Conservation (phyloP, 805 yeast genomes). For the Yarrowia sp. region DNA sequence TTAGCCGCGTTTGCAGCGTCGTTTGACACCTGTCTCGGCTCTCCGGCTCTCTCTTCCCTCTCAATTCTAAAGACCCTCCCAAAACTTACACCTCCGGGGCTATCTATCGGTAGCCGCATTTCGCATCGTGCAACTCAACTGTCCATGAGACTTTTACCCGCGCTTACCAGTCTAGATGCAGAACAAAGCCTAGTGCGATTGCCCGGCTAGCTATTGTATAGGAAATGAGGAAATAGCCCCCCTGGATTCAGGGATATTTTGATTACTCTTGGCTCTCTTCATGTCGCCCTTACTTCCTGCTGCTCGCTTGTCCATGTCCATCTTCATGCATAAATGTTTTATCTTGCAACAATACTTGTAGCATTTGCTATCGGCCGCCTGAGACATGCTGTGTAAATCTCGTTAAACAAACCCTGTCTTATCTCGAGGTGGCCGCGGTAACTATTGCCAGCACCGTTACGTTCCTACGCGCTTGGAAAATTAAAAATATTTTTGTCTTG, state of each 20-base stretch:
- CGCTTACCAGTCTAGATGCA: not conserved
- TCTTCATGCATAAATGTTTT: not conserved
- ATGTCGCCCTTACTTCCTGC: not conserved
- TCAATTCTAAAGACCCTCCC: not conserved
- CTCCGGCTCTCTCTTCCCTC: too few species aligned
- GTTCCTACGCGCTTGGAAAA: too few species aligned
- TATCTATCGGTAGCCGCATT: not conserved
- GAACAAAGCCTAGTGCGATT: not conserved
- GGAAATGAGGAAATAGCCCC: too few species aligned
- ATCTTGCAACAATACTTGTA: not conserved
- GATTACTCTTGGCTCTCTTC: too few species aligned
- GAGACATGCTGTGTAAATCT: not conserved
- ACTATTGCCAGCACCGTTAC: not conserved
- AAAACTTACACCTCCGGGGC: too few species aligned
- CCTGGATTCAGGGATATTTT: too few species aligned
- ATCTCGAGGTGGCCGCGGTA: not conserved
- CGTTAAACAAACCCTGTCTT: not conserved
- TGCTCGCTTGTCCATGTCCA: not conserved
- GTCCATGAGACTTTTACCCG: conserved; percentile 3
- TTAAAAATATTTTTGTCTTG: too few species aligned
- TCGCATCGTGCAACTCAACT: not conserved
- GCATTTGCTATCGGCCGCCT: not conserved
- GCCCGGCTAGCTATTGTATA: too few species aligned
- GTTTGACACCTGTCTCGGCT: not conserved
- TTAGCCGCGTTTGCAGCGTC: not conserved